Percentiles rank a stretch among this genome's conserved stretches.
These are phyloP conservation scores for Aspergillus phoenicis DNA, from an alignment of 2,329 filamentous ascomycete genomes.

Conservation along the genomic window DNA sequence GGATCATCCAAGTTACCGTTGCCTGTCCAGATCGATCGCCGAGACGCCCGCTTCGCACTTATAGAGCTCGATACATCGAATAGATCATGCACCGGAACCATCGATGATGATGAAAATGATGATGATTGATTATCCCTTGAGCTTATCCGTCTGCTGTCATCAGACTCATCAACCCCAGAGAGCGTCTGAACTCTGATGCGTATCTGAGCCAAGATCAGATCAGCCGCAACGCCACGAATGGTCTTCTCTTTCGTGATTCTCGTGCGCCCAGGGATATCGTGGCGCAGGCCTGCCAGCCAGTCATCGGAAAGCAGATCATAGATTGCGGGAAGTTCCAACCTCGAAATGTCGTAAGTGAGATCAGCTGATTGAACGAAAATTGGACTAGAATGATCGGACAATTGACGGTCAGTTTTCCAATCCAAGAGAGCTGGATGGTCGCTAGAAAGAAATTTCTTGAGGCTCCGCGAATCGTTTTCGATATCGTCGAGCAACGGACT, in stretches of 20 bases:
- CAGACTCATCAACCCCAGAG: background rate
- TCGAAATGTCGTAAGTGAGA: slow-evolving; percentile 10
- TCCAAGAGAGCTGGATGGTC: slow-evolving; percentile 6
- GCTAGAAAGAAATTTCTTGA: slow-evolving; percentile 30
- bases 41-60: background rate
- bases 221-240: slow-evolving; percentile 39
- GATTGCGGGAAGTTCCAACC: slow-evolving; percentile 27
- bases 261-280: slow-evolving; percentile 38
- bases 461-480: slow-evolving; percentile 36
- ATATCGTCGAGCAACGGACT: slow-evolving; percentile 38
- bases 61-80: background rate
- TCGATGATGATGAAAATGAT: background rate
- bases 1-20: background rate
- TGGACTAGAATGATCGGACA: slow-evolving; percentile 20
- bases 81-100: background rate
- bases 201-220: slow-evolving; percentile 42
- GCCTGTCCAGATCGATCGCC: background rate
- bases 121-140: background rate
- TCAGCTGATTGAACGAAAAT: slow-evolving; percentile 17
- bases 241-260: slow-evolving; percentile 43
- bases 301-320: slow-evolving; percentile 42
- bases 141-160: background rate
- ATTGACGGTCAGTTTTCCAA: slow-evolving; percentile 24
- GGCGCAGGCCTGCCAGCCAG: slow-evolving; percentile 40
- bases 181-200: slow-evolving; percentile 21